Conservation (phyloP, 169 alveolate species). For the Plasmodium cynomolgi region DNA sequence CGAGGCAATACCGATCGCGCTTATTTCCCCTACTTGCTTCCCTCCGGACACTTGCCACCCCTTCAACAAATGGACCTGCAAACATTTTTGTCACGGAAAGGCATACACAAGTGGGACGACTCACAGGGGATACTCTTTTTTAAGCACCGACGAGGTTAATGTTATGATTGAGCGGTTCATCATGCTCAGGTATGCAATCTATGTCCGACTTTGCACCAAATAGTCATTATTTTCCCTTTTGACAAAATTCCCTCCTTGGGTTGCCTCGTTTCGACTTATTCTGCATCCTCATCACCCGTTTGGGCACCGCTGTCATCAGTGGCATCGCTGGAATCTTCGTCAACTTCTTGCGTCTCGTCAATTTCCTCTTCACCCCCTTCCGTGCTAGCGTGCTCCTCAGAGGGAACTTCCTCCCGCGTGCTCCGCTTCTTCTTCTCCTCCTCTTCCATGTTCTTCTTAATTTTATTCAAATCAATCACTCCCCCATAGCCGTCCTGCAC, state of each 20-base stretch:
- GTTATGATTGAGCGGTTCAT: background rate
- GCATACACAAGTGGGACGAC: background rate
- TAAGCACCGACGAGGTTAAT: background rate
- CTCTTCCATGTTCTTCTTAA: constrained; percentile 53
- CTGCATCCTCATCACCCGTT: background rate
- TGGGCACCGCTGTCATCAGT: background rate
- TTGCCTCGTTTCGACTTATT: background rate
- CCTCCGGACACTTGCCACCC: background rate
- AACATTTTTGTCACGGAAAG: background rate
- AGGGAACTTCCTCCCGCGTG: background rate
- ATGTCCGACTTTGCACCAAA: background rate
- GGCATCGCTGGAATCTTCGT: no score
- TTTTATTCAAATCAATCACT: constrained; percentile 49
- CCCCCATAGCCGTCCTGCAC: constrained; percentile 3
- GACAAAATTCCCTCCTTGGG: background rate
- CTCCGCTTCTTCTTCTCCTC: constrained; percentile 21
- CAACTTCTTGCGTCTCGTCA: constrained; percentile 9
- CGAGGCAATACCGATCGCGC: background rate
- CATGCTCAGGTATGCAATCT: background rate
- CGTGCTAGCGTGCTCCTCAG: background rate
- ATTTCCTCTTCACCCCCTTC: background rate
- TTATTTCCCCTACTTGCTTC: background rate
- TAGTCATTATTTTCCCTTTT: background rate
- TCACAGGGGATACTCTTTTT: background rate
- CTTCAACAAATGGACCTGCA: background rate